Conservation (phyloP, 169 alveolate genomes). For the Toxoplasma gondii region DNA sequence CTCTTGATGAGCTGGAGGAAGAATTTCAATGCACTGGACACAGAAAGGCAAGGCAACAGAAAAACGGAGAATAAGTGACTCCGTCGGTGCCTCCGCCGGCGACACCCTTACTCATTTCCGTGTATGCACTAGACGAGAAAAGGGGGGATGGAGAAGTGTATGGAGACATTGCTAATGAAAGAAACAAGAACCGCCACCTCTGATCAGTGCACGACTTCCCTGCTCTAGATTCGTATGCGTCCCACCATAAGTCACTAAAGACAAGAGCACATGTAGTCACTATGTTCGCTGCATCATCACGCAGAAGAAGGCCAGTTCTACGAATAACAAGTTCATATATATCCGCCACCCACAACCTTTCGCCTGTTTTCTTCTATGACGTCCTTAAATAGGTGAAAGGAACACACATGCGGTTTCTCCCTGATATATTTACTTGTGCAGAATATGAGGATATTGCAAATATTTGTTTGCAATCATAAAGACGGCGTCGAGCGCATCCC, state of each 20-base stretch:
- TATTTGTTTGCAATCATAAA: constrained; percentile 23
- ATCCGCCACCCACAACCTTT: background rate
- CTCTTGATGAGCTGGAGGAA: background rate
- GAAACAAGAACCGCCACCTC: no score
- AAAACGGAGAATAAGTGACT: background rate
- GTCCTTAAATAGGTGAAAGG: no score
- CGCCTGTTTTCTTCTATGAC: background rate
- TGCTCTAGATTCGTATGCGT: background rate
- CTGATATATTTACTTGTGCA: background rate
- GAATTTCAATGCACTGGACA: background rate
- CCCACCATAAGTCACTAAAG: background rate
- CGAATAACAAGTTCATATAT: background rate
- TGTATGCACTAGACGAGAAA: background rate
- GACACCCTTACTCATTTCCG: background rate
- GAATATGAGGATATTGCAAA: constrained; percentile 2
- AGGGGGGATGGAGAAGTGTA: background rate
- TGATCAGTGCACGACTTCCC: background rate
- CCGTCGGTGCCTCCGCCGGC: background rate
- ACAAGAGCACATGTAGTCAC: background rate
- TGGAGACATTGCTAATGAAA: background rate
- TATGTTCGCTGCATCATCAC: no score
- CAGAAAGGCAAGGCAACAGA: background rate
- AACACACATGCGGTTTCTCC: background rate
- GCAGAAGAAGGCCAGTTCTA: no score
- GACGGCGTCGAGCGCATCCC: constrained; percentile 18